Evolutionary conservation across 768 basidiomycete genomes (phyloP), one percentile per base, ranked within the genome.

Genomic region (Cystofilobasidium ferigula): DNA sequence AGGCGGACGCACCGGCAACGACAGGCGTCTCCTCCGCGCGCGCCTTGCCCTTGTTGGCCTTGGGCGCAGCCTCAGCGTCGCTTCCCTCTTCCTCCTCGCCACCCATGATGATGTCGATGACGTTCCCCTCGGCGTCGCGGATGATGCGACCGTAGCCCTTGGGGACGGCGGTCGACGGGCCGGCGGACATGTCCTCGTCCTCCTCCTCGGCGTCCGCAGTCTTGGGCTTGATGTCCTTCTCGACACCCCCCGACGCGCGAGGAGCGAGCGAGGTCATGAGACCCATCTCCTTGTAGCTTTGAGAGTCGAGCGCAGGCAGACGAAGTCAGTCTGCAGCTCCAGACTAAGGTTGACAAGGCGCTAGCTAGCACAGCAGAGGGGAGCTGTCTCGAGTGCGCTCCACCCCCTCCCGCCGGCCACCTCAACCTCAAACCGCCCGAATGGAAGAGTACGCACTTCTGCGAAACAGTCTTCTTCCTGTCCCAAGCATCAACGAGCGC

Each of bases 81-180:
- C 58, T 65, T 24, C 71, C 70, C 18, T 73, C 70, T 32, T 57
- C 69, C 14, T 66, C 70, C 26, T 69, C 42, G 30, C 48, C 45
- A 9, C 61, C 68, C 62, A 91, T 72, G 72, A 88, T 84, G 47
- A 92, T 79, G 56, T 82, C 80, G 26, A 90, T 72, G 43, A 93
- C 80, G 69, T 85, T 86, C 34, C 92, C 92, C 3, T 81, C 78
- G 42, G 80, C 84, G 74, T 93, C 91, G 56, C 90, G 81, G 59
- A 90, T 75, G 70, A 97, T 92, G 72, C 84, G 82, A 35, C 90
- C 92, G 73, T 83, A 86, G 1, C 87, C 87, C 70, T 79, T 82
- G 16, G 82, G 83, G 57, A 83, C 77, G 8, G 45, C 66, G 20
- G 73, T 69, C 32, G 73, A 63, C 13, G 64, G 48, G 51, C 26